Percentiles rank a stretch among this genome's conserved stretches.
Conservation (phyloP, 352 stramenopile species). For the Globisporangium cylindrosporum region DNA sequence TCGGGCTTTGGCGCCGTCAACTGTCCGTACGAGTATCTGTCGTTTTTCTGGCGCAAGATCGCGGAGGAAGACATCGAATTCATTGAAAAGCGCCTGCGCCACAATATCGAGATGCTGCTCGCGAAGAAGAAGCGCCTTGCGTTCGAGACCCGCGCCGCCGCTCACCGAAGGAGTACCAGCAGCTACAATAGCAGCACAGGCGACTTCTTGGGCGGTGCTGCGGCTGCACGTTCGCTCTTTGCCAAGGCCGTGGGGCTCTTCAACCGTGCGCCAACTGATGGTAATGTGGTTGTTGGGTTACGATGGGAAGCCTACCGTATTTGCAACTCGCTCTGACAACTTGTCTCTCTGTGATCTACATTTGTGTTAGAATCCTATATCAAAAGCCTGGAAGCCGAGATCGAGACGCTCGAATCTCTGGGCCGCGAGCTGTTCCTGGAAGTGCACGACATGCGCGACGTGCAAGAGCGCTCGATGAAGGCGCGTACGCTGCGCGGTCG, state of each 20-base stretch:
- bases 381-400: conserved; percentile 62
- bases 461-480: conserved; percentile 50
- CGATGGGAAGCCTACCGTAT: background rate
- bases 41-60: conserved; percentile 75
- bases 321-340: background rate
- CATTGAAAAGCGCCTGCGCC: conserved; percentile 70
- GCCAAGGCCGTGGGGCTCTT: conserved; percentile 33
- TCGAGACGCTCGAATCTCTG: conserved; percentile 75
- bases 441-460: conserved; percentile 77
- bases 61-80: conserved; percentile 83
- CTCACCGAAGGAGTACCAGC: conserved; percentile 24
- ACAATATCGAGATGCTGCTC: conserved; percentile 81
- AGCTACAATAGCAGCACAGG: background rate
- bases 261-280: conserved; percentile 19
- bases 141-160: conserved; percentile 42
- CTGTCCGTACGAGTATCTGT: conserved; percentile 84
- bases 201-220: background rate
- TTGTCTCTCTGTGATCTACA: background rate
- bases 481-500: conserved; percentile 63
- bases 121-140: conserved; percentile 80
- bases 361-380: conserved; percentile 47
- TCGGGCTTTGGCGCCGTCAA: conserved; percentile 84
- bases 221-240: conserved; percentile 25
- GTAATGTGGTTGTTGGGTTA: background rate
- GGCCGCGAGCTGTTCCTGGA: conserved; percentile 79